Percentiles rank a stretch among this genome's conserved stretches.
phyloP scores from a whole-genome alignment of 345 rosid species.

The Trapa bicornis region DNA sequence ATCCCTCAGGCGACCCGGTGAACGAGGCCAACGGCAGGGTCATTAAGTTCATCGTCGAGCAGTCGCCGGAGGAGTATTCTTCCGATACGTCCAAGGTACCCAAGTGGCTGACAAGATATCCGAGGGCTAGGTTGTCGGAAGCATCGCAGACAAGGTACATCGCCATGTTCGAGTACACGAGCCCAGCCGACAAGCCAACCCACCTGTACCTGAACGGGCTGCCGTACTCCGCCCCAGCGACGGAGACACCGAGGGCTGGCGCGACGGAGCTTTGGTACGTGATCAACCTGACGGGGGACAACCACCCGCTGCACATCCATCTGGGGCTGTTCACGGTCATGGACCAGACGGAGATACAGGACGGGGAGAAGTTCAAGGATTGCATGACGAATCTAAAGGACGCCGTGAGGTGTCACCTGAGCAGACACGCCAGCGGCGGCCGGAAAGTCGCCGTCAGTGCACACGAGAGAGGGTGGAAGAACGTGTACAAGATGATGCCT shows the following conservation, averaged over 20 bases:
- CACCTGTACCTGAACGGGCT: conserved; percentile 68
- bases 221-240: conserved; percentile 41
- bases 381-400: conserved; percentile 62
- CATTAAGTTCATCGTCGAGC: conserved; percentile 55
- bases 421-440: conserved; percentile 42
- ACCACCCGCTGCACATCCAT: conserved; percentile 88
- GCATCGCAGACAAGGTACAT: conserved; percentile 52
- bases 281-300: conserved; percentile 77
- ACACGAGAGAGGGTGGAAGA: conserved; percentile 92
- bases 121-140: conserved; percentile 27
- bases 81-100: conserved; percentile 43
- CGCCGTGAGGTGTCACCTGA: conserved; percentile 47
- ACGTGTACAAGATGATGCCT: conserved; percentile 76
- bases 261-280: conserved; percentile 78
- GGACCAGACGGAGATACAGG: conserved; percentile 48
- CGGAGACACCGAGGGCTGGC: conserved; percentile 55
- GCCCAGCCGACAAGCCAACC: conserved; percentile 44
- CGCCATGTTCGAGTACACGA: conserved; percentile 68
- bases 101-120: conserved; percentile 29
- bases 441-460: conserved; percentile 25
- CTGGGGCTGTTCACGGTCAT: conserved; percentile 55
- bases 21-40: conserved; percentile 47
- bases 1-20: conserved; percentile 57
- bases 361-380: conserved; percentile 30
- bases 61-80: conserved; percentile 7